Percentiles rank a stretch among this genome's conserved stretches.
These are phyloP conservation scores for Podospora fimiseda DNA, from an alignment of 495 filamentous ascomycete genomes.

Conservation along the genomic window DNA sequence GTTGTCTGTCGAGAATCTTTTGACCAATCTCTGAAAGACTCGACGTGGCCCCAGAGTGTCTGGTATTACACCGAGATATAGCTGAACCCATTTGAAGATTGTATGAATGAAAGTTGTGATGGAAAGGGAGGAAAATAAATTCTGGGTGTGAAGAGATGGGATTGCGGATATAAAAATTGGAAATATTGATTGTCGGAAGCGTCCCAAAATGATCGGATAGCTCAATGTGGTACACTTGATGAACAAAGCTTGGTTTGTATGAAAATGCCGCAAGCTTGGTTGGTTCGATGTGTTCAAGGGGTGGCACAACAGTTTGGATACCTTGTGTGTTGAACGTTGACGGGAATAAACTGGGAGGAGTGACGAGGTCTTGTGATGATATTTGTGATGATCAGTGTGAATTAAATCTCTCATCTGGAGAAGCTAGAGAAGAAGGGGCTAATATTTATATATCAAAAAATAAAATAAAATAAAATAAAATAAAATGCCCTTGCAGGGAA, in stretches of 20 bases:
- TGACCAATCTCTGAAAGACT: conserved; percentile 15
- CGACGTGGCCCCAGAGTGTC: neutral
- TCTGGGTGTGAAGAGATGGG: neutral
- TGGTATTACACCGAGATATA: conserved; percentile 20
- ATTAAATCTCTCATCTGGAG: too few relatives aligned
- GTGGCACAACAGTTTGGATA: neutral
- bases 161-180: neutral
- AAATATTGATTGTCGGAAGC: neutral
- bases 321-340: neutral
- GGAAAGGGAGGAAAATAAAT: neutral
- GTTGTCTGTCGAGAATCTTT: conserved; percentile 23
- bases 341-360: neutral
- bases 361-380: neutral
- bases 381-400: neutral
- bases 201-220: neutral
- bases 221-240: neutral
- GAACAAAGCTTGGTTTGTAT: neutral
- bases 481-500: neutral
- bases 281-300: conserved; percentile 3
- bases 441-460: neutral
- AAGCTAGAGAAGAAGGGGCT: neutral
- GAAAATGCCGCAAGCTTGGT: conserved; percentile 14
- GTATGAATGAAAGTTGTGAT: neutral
- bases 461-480: neutral
- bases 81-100: conserved; percentile 20